Evolutionary conservation across 495 filamentous ascomycete genomes (phyloP).

Genomic region (Pseudomonodictys pantanalensis): DNA sequence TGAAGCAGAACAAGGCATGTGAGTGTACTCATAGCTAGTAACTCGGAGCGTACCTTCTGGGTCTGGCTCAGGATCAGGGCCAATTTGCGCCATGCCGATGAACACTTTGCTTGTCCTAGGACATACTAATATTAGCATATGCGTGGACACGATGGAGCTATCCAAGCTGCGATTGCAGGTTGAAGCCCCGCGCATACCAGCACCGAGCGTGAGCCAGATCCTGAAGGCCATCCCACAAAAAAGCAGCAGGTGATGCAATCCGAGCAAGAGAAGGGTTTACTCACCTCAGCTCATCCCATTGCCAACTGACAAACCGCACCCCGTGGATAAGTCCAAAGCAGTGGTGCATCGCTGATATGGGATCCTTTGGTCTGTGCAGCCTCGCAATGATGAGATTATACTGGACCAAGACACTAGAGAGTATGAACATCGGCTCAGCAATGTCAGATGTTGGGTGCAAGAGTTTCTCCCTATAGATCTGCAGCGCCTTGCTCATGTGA

Average conservation of each 20-base stretch:
- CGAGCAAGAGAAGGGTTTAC: not conserved
- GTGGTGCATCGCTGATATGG: conserved; percentile 5
- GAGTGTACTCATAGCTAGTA: too few species aligned
- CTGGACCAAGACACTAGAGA: conserved; percentile 1
- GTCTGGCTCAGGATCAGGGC: not conserved
- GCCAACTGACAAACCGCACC: conserved; percentile 4
- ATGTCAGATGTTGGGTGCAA: conserved; percentile 1
- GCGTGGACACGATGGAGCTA: too few species aligned
- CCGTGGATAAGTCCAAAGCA: conserved; percentile 17
- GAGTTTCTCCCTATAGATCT: conserved; percentile 3
- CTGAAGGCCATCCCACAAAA: not conserved
- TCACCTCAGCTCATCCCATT: not conserved
- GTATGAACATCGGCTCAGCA: conserved; percentile 10
- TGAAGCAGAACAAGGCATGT: too few species aligned
- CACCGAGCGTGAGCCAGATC: too few species aligned
- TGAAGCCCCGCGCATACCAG: too few species aligned
- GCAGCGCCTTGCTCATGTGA: conserved; percentile 3
- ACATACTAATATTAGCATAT: too few species aligned
- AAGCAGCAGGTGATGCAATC: not conserved
- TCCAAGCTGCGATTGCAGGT: too few species aligned
- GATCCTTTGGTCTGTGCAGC: conserved; percentile 2
- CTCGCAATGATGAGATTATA: conserved; percentile 10
- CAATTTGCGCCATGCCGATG: not conserved
- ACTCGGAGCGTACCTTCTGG: too few species aligned
- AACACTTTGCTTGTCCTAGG: too few species aligned